Percentiles rank a stretch among this genome's conserved stretches.
phyloP scores from a whole-genome alignment of 208 protist species.

The Spongospora subterranea region DNA sequence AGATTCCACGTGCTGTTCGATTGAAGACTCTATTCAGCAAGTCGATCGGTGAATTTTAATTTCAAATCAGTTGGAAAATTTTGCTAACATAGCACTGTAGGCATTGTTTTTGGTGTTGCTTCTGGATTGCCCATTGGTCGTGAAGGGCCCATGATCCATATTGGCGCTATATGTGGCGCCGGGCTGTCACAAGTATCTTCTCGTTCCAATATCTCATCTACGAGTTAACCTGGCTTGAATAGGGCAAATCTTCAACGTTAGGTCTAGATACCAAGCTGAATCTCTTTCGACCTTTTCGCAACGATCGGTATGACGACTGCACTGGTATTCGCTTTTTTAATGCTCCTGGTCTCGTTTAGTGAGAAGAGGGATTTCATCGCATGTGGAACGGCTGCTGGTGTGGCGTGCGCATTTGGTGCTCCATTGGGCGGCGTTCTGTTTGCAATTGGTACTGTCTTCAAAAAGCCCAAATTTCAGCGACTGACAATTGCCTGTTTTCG shows the following conservation, averaged over 20 bases:
- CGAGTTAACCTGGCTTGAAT: background rate
- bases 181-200: background rate
- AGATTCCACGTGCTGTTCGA: slow-evolving; percentile 33
- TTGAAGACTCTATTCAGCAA: slow-evolving; percentile 23
- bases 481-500: background rate
- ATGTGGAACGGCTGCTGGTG: slow-evolving; percentile 16
- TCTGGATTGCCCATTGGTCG: slow-evolving; percentile 46
- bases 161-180: slow-evolving; percentile 24
- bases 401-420: slow-evolving; percentile 44
- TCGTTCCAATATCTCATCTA: background rate
- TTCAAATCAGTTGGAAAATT: background rate
- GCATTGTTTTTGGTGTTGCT: slow-evolving; percentile 19
- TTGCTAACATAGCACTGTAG: background rate
- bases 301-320: background rate
- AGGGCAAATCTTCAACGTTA: slow-evolving; percentile 44
- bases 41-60: background rate
- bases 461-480: background rate
- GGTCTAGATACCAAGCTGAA: slow-evolving; percentile 43
- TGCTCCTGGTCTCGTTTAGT: background rate
- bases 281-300: slow-evolving; percentile 38
- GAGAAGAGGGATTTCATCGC: slow-evolving; percentile 50
- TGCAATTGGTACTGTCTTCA: background rate
- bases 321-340: background rate
- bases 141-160: slow-evolving; percentile 47
- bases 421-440: slow-evolving; percentile 21